phyloP scores from a whole-genome alignment of 2,329 filamentous ascomycete species.

The Pseudogymnoascus sp. region DNA sequence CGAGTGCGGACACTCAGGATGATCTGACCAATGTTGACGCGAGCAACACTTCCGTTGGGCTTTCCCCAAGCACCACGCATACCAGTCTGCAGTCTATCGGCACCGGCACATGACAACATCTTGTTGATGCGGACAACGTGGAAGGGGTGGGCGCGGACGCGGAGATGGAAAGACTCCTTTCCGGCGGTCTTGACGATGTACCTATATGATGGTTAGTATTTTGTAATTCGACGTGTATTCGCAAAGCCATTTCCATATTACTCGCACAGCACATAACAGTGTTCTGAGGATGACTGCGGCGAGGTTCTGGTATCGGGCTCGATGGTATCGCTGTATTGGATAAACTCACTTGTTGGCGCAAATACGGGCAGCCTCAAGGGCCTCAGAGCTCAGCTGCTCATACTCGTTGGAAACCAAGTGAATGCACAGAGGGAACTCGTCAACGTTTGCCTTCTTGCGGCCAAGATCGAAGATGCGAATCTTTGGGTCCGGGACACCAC shows the following conservation, averaged over 20 bases:
- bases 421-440: slow-evolving; percentile 98
- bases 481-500: slow-evolving; percentile 75
- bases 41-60: slow-evolving; percentile 96
- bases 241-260: not conserved
- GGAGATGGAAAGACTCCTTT: slow-evolving; percentile 68
- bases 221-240: not conserved
- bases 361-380: slow-evolving; percentile 98
- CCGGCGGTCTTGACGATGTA: slow-evolving; percentile 62
- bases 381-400: slow-evolving; percentile 99
- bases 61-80: slow-evolving; percentile 99
- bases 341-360: slow-evolving; percentile 89
- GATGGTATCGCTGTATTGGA: not conserved
- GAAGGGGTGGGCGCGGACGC: slow-evolving; percentile 90
- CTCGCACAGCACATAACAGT: not conserved
- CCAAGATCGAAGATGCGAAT: slow-evolving; percentile 98
- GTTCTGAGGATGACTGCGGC: not conserved
- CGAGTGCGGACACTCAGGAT: slow-evolving; percentile 94
- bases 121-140: slow-evolving; percentile 99
- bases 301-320: not conserved
- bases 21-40: slow-evolving; percentile 99
- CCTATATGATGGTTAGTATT: slow-evolving; percentile 15
- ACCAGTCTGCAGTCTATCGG: slow-evolving; percentile 99
- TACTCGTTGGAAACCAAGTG: slow-evolving; percentile 99
- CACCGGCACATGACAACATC: slow-evolving; percentile 99
- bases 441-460: slow-evolving; percentile 96